A percentile compares a stretch with the other conserved stretches of the same genome.
Evolutionary conservation across 2,329 filamentous ascomycete species (phyloP).

Genomic region (Dactylellina leptospora): DNA sequence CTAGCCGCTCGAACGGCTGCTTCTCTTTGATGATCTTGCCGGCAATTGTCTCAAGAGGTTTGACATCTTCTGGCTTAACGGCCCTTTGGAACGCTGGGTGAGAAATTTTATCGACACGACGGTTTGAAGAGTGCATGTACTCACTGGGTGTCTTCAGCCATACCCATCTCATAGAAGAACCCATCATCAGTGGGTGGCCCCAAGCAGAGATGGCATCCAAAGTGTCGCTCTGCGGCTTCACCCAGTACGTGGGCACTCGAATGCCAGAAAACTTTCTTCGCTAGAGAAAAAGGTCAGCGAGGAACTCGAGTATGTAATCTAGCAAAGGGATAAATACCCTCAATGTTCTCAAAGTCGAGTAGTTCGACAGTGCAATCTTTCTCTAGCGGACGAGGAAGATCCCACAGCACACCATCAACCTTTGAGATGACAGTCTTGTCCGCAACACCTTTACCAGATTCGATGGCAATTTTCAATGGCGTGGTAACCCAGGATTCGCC

Average conservation of each 20-base stretch:
- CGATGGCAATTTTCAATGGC: slow-evolving; percentile 77
- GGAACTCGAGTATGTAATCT: slow-evolving; percentile 52
- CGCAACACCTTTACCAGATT: slow-evolving; percentile 83
- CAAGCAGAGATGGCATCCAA: slow-evolving; percentile 90
- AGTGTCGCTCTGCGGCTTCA: slow-evolving; percentile 88
- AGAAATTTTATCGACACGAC: too few species aligned
- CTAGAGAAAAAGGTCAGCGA: slow-evolving; percentile 63
- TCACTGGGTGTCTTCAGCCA: slow-evolving; percentile 68
- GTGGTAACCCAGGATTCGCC: slow-evolving; percentile 81
- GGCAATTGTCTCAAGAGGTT: slow-evolving; percentile 81
- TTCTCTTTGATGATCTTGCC: slow-evolving; percentile 92
- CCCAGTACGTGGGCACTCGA: slow-evolving; percentile 95
- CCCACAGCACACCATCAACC: slow-evolving; percentile 88
- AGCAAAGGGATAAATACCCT: slow-evolving; percentile 52
- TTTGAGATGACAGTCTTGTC: slow-evolving; percentile 87
- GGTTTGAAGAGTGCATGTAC: slow-evolving; percentile 51
- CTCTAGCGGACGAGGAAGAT: slow-evolving; percentile 89
- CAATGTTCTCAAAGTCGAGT: slow-evolving; percentile 76
- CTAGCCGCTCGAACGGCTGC: slow-evolving; percentile 89
- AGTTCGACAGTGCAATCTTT: slow-evolving; percentile 84
- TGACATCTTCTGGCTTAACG: slow-evolving; percentile 81
- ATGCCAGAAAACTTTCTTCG: slow-evolving; percentile 98
- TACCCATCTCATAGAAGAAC: slow-evolving; percentile 97
- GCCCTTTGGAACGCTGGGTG: slow-evolving; percentile 59
- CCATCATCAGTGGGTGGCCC: slow-evolving; percentile 90